Percentiles rank a stretch among this genome's conserved stretches.
These are phyloP conservation scores for Astrephomene gubernaculifera DNA, from an alignment of 139 green algal species.

Conservation along the genomic window DNA sequence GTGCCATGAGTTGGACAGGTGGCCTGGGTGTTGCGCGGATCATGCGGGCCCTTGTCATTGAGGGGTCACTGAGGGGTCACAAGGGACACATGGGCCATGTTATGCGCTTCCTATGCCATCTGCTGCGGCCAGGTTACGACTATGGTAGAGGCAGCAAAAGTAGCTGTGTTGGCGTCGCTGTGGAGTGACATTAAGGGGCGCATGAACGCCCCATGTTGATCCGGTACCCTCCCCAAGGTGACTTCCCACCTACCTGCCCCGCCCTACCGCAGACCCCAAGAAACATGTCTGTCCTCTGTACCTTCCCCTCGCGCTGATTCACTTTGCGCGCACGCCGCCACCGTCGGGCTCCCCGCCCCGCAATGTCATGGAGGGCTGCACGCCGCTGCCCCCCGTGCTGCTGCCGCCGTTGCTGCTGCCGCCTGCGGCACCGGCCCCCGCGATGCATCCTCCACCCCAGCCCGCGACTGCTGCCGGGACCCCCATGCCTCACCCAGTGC, in stretches of 20 bases:
- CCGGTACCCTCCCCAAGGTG: background rate
- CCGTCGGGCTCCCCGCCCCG: conserved; percentile 1
- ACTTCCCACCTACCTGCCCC: background rate
- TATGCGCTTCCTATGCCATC: background rate
- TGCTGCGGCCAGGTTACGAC: too few relatives aligned
- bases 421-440: background rate
- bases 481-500: conserved; percentile 8
- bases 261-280: conserved; percentile 7
- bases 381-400: conserved; percentile 4
- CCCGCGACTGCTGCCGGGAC: background rate
- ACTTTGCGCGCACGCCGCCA: conserved; percentile 9
- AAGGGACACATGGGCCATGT: background rate
- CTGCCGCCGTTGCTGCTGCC: background rate
- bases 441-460: background rate
- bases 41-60: too few relatives aligned
- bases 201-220: background rate
- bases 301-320: background rate
- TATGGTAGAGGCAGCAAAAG: too few relatives aligned
- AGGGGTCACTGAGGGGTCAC: background rate
- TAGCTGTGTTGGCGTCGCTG: too few relatives aligned
- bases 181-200: too few relatives aligned
- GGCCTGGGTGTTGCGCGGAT: too few relatives aligned
- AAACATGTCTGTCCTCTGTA: conserved; percentile 8
- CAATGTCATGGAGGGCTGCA: conserved; percentile 7
- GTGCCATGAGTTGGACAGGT: background rate